These are phyloP conservation scores for Rhizopus delemar DNA, from an alignment of 371 early-diverging fungal genomes.

Conservation along the genomic window DNA sequence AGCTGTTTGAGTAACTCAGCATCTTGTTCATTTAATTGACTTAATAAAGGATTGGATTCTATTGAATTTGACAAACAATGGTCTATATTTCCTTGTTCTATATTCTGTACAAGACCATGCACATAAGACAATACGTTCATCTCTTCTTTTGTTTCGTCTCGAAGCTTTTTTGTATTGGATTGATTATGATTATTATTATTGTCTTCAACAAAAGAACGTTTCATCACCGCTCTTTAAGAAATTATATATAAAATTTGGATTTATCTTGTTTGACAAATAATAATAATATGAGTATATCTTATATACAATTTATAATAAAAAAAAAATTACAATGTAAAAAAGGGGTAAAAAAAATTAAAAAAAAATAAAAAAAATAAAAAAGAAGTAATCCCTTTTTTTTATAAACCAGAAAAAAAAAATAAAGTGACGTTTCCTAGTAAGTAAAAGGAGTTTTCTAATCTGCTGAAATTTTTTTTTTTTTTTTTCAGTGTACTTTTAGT, in stretches of 20 bases:
- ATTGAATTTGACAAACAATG: constrained; percentile 7
- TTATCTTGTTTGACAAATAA: background rate
- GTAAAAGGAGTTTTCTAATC: too few species aligned
- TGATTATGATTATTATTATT: constrained; percentile 20
- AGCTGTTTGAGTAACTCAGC: constrained; percentile 24
- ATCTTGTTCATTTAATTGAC: constrained; percentile 3
- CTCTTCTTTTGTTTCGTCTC: constrained; percentile 17
- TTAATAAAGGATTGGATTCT: background rate
- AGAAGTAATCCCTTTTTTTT: too few species aligned
- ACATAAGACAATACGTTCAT: constrained; percentile 10
- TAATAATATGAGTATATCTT: background rate
- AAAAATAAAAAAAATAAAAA: too few species aligned
- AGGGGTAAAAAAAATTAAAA: background rate
- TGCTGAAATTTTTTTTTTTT: too few species aligned
- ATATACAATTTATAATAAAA: constrained; percentile 3
- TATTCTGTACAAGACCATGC: constrained; percentile 17
- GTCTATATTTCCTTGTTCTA: constrained; percentile 24
- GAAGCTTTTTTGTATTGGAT: background rate
- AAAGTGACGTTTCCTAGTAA: too few species aligned
- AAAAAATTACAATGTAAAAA: constrained; percentile 3
- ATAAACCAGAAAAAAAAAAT: too few species aligned
- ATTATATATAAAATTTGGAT: constrained; percentile 3
- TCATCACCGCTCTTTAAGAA: constrained; percentile 28
- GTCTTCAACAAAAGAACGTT: constrained; percentile 29
- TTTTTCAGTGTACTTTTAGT: too few species aligned